Evolutionary conservation across 148 eudicot species (phyloP).

Genomic region (Cornus suecica): DNA sequence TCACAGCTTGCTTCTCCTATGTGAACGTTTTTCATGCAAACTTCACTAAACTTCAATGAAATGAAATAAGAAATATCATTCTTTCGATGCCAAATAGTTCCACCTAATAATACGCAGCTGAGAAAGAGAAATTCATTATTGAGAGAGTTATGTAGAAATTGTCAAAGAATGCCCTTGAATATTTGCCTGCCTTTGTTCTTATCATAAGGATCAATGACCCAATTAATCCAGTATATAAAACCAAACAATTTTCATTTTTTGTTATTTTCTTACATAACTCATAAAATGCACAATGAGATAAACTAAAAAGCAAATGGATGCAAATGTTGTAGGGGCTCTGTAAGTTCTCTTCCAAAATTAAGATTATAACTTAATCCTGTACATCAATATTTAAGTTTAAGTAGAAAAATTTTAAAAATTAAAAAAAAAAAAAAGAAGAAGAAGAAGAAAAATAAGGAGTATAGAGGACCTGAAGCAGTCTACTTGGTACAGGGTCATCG

Average conservation of each 20-base stretch:
- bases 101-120: too few relatives aligned
- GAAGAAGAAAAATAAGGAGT: too few relatives aligned
- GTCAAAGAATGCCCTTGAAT: too few relatives aligned
- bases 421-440: too few relatives aligned
- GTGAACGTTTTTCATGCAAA: too few relatives aligned
- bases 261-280: background rate
- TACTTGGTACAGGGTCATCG: conserved; percentile 8
- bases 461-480: conserved; percentile 10
- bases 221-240: background rate
- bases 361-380: conserved; percentile 5
- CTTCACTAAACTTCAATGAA: too few relatives aligned
- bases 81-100: too few relatives aligned
- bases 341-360: background rate
- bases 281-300: background rate
- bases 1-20: too few relatives aligned
- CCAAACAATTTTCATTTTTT: background rate
- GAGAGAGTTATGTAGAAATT: too few relatives aligned
- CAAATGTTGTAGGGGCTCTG: background rate
- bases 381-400: background rate
- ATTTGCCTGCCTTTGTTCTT: too few relatives aligned
- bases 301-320: background rate
- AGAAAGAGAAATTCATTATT: too few relatives aligned
- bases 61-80: too few relatives aligned
- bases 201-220: background rate
- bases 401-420: background rate